phyloP scores from a whole-genome alignment of 1,284 basidiomycete species.

The Mrakiaceae sp. region DNA sequence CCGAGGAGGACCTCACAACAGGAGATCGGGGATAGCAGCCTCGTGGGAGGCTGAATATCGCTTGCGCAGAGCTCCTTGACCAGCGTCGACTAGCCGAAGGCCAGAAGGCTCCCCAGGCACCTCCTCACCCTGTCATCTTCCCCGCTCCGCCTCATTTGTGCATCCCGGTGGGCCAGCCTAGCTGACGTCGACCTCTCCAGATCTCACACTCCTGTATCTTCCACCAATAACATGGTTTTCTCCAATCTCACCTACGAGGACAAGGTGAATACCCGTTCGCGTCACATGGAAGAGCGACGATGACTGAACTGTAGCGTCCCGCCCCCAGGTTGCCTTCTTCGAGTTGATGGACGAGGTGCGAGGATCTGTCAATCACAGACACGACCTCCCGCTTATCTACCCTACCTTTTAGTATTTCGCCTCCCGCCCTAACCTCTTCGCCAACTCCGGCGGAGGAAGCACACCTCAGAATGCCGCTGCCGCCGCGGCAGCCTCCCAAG shows the following conservation, averaged over 20 bases:
- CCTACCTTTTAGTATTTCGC: not conserved
- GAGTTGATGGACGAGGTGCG: conserved; percentile 1
- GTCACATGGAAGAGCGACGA: too few relatives aligned
- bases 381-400: not conserved
- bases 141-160: too few relatives aligned
- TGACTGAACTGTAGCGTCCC: not conserved
- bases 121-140: too few relatives aligned
- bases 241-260: conserved; percentile 4
- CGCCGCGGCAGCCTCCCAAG: not conserved
- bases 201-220: too few relatives aligned
- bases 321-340: not conserved
- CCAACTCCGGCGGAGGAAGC: not conserved
- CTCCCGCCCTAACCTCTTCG: conserved; percentile 3
- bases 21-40: too few relatives aligned
- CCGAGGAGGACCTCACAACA: too few relatives aligned
- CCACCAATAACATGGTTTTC: not conserved
- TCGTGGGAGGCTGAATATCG: too few relatives aligned
- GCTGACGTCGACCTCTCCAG: too few relatives aligned
- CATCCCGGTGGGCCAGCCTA: too few relatives aligned
- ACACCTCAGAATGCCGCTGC: not conserved
- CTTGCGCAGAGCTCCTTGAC: too few relatives aligned
- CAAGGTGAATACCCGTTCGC: not conserved
- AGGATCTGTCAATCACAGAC: not conserved
- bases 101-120: too few relatives aligned
- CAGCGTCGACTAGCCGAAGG: too few relatives aligned